These are phyloP conservation scores for Fusarium nisikadoi DNA, from an alignment of 2,329 filamentous ascomycete species.

Conservation along the genomic window DNA sequence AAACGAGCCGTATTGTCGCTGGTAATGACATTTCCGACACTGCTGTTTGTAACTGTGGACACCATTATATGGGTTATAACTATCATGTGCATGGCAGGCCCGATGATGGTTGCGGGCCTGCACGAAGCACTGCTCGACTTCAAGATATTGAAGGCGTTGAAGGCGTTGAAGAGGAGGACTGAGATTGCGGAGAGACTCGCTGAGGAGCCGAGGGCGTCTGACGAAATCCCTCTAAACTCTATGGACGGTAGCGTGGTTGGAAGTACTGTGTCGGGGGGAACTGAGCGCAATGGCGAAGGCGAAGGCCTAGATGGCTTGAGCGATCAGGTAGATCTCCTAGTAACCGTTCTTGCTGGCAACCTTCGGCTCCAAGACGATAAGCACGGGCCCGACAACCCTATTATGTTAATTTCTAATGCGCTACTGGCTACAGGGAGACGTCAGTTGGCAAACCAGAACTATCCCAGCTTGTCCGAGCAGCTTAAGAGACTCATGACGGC, in stretches of 20 bases:
- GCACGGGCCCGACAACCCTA: not conserved
- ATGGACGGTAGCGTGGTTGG: fast-evolving
- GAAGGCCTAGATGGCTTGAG: not conserved
- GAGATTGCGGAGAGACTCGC: not conserved
- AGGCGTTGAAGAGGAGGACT: not conserved
- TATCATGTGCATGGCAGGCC: not conserved
- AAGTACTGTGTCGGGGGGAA: not conserved
- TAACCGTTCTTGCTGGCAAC: not conserved
- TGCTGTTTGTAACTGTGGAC: not conserved
- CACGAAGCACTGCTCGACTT: not conserved
- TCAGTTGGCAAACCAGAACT: not conserved
- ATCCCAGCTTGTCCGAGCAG: not conserved
- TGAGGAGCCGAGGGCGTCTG: fast-evolving
- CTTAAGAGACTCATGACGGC: not conserved
- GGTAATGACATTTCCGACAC: not conserved
- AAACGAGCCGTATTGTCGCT: not conserved
- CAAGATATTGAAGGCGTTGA: not conserved
- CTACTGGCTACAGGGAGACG: not conserved
- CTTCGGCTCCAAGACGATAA: fast-evolving
- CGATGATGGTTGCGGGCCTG: not conserved
- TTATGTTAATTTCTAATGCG: not conserved
- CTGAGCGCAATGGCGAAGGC: fast-evolving
- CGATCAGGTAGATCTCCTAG: not conserved
- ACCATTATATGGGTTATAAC: not conserved
- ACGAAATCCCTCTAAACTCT: not conserved